Percentiles rank a stretch among this genome's conserved stretches.
phyloP scores from a whole-genome alignment of 1,139 yeast genomes.

The Debaryomyces coudertii region DNA sequence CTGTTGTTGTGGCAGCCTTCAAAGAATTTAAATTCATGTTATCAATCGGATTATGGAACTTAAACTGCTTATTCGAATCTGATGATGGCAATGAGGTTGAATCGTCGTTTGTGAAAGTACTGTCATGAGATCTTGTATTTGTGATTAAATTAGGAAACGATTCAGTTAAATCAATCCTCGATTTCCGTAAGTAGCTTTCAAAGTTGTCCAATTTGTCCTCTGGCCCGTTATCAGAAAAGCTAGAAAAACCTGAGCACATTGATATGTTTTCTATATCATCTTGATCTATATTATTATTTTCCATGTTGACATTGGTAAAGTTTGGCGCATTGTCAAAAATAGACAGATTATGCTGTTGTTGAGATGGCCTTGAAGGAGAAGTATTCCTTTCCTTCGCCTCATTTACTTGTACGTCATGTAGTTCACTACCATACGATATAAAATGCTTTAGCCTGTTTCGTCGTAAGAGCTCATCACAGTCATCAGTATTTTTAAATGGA shows the following conservation, averaged over 20 bases:
- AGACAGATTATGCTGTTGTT: constrained; percentile 7
- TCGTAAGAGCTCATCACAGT: constrained; percentile 23
- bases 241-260: constrained; percentile 31
- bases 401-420: background rate
- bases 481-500: constrained; percentile 17
- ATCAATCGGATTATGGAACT: constrained; percentile 46
- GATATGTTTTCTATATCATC: constrained; percentile 27
- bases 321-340: constrained; percentile 19
- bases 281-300: constrained; percentile 4
- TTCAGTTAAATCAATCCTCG: constrained; percentile 34
- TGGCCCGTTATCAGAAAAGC: constrained; percentile 25
- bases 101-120: constrained; percentile 19
- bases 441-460: constrained; percentile 30
- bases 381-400: constrained; percentile 6
- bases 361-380: constrained; percentile 4
- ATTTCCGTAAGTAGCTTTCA: constrained; percentile 38
- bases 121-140: constrained; percentile 31
- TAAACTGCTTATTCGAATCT: constrained; percentile 8
- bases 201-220: constrained; percentile 31
- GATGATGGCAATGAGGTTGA: background rate
- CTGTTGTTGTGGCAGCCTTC: constrained; percentile 30
- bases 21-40: constrained; percentile 27
- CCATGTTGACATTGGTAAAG: constrained; percentile 9
- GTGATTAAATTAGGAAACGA: constrained; percentile 37
- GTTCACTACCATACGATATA: constrained; percentile 13